Evolutionary conservation across 768 basidiomycete genomes (phyloP), one percentile per base, ranked within the genome.

Genomic region (Suillus plorans): DNA sequence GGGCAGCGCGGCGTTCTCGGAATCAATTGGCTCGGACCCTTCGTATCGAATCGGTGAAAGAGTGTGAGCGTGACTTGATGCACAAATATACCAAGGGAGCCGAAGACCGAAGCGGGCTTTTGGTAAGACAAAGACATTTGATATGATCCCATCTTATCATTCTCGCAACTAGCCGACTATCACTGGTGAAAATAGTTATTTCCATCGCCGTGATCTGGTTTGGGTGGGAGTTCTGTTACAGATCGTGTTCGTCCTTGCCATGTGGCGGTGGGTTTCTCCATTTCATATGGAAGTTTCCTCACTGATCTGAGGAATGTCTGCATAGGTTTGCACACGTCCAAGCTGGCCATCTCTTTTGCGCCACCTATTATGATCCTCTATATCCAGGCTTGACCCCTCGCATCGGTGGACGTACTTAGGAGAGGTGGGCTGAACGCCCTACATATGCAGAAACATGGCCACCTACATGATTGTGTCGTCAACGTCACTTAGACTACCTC

Each of bases 331-430:
- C 68, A 67, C 86, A 69, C 80, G 82, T 65, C 69, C 76, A 57
- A 73, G 85, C 89, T 56, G 80, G 74, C 69, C 79, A 84, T 31
- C 78, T 86, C 47, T 92, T 90, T 75, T 80, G 91, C 69, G 88
- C 86, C 66, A 88, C 84, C 64, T 92, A 91, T 68, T 91, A 89
- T 70, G 90, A 94, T 72, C 88, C 91, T 63, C 86, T 90, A 77
- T 85, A 90, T 71, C 86, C 89, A 14, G 87, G 91, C 70, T 81
- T 91, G 61, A 84, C 90, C 73, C 75, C 52, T 76, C 66, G 80
- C 69, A 73, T 75, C 72, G 74, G 76, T 69, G 70, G 74, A 25
- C 76, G 74, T 47, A 72, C 77, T 42, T 85, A 84, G 85, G 79
- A 82, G 60, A 70, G 66, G 52, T 80, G 81, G 77, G 81, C 80